Percentiles rank a stretch among this genome's conserved stretches.
phyloP scores from a whole-genome alignment of 2,329 filamentous ascomycete genomes.

The Phialophora macrospora region DNA sequence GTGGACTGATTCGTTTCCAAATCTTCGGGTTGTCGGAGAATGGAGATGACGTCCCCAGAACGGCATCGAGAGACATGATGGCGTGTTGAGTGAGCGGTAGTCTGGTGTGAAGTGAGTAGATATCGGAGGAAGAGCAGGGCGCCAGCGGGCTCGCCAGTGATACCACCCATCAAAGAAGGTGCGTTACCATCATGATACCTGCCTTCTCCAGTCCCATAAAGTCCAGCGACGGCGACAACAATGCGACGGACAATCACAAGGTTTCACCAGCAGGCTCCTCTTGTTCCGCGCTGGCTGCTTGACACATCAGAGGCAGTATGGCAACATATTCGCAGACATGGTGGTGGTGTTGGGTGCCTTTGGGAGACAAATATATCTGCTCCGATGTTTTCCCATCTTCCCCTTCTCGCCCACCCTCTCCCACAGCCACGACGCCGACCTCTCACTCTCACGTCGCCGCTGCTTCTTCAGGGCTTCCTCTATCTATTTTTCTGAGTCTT shows the following conservation, averaged over 20 bases:
- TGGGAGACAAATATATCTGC: not conserved
- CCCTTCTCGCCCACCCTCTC: not conserved
- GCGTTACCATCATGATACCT: not conserved
- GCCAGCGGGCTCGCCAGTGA: not conserved
- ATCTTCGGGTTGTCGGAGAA: not conserved
- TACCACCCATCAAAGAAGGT: not conserved
- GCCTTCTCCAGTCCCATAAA: not conserved
- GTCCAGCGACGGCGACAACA: not conserved
- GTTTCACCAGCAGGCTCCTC: not conserved
- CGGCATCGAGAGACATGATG: not conserved
- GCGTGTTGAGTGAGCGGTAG: not conserved
- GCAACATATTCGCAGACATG: not conserved
- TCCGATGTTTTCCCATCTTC: constrained; percentile 6
- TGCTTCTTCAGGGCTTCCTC: not conserved
- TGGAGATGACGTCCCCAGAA: not conserved
- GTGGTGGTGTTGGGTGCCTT: not conserved
- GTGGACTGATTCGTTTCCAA: constrained; percentile 13
- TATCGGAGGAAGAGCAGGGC: not conserved
- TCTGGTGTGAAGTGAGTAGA: not conserved
- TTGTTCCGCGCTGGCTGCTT: not conserved
- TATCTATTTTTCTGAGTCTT: not conserved
- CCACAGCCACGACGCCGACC: constrained; percentile 5
- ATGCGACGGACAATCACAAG: not conserved
- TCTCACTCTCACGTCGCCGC: constrained; percentile 5
- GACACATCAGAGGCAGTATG: not conserved